phyloP scores from a whole-genome alignment of 345 rosid genomes.

The Ailanthus altissimus region DNA sequence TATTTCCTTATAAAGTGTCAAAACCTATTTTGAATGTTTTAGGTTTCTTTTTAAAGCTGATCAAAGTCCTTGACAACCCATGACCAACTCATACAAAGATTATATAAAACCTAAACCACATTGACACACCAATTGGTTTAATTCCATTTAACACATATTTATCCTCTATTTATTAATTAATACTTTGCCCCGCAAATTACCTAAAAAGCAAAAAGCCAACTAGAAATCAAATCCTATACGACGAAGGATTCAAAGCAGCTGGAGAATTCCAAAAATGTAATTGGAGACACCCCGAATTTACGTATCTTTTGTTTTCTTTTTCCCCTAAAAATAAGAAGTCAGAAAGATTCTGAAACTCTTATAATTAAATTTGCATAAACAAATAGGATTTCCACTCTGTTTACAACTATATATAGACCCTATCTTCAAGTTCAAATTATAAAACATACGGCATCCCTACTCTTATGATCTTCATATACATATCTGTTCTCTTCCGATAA shows the following conservation, averaged over 20 bases:
- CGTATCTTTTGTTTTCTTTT: not conserved
- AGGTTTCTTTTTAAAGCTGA: too few species aligned
- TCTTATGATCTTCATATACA: not conserved
- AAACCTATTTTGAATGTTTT: too few species aligned
- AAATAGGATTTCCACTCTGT: not conserved
- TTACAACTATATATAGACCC: not conserved
- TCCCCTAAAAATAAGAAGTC: too few species aligned
- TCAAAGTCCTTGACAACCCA: too few species aligned
- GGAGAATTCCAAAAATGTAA: not conserved
- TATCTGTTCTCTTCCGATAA: not conserved
- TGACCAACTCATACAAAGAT: too few species aligned
- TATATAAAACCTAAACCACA: too few species aligned
- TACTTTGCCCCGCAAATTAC: not conserved
- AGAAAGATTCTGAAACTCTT: too few species aligned
- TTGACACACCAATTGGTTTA: not conserved
- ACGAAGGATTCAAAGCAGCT: not conserved
- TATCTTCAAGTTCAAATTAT: not conserved
- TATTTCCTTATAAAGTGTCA: too few species aligned
- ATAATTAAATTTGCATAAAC: too few species aligned
- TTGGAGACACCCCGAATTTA: not conserved
- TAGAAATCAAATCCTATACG: not conserved
- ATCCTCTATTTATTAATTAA: not conserved
- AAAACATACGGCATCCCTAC: too few species aligned
- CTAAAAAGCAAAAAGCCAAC: not conserved
- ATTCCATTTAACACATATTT: not conserved